A percentile compares a stretch with the other conserved stretches of the same genome.
Evolutionary conservation across 768 basidiomycete genomes (phyloP).

Genomic region (Mycena vitilis): DNA sequence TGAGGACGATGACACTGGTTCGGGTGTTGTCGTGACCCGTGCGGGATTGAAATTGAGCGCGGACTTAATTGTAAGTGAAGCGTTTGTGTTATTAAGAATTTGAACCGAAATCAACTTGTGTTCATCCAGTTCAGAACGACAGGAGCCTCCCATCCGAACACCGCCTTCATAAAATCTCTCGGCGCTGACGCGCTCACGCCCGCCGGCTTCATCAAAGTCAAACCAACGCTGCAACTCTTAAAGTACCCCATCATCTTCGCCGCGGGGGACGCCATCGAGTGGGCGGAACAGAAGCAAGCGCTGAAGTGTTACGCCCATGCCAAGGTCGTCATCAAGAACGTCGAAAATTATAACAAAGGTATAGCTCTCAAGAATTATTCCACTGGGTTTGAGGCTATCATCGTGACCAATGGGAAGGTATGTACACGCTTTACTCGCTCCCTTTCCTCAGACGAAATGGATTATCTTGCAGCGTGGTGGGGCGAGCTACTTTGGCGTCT

Average conservation of each 20-base stretch:
- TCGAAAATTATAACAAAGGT: slow-evolving; percentile 56
- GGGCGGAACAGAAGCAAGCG: slow-evolving; percentile 70
- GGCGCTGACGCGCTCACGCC: slow-evolving; percentile 46
- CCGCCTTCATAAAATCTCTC: slow-evolving; percentile 47
- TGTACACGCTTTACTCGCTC: slow-evolving; percentile 18
- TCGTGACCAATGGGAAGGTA: slow-evolving; percentile 70
- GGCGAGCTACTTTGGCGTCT: slow-evolving; percentile 53
- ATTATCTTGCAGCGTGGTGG: slow-evolving; percentile 54
- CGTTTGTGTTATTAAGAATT: too few species aligned
- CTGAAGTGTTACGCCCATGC: slow-evolving; percentile 60
- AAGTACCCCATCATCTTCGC: slow-evolving; percentile 70
- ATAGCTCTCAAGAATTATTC: slow-evolving; percentile 50
- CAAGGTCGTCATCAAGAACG: slow-evolving; percentile 59
- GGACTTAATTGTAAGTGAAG: slow-evolving; percentile 56
- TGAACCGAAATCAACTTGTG: too few species aligned
- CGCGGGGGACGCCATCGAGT: slow-evolving; percentile 72
- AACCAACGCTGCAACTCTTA: slow-evolving; percentile 67
- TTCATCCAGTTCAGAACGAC: slow-evolving; percentile 22
- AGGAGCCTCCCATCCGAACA: slow-evolving; percentile 45
- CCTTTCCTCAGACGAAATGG: slow-evolving; percentile 23
- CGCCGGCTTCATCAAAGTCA: slow-evolving; percentile 60
- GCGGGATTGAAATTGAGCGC: slow-evolving; percentile 51
- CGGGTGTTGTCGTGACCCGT: slow-evolving; percentile 49
- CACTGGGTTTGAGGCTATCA: slow-evolving; percentile 64
- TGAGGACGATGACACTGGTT: slow-evolving; percentile 47